These are phyloP conservation scores for Peronospora destructor DNA, from an alignment of 352 stramenopile species.

Conservation along the genomic window DNA sequence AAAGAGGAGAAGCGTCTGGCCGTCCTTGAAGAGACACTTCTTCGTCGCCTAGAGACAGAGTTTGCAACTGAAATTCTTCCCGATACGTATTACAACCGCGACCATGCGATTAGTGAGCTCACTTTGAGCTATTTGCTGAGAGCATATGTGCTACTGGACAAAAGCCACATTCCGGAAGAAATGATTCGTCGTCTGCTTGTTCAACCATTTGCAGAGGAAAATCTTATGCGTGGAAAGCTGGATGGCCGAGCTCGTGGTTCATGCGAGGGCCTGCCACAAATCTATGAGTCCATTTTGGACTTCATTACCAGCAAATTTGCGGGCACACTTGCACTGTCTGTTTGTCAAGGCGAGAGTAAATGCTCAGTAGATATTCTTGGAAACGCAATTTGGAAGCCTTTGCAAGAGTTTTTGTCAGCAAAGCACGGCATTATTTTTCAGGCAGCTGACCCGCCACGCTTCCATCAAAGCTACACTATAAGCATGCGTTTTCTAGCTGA, in stretches of 20 bases:
- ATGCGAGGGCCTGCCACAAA: slow-evolving; percentile 61
- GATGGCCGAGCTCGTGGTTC: slow-evolving; percentile 67
- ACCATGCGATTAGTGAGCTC: slow-evolving; percentile 57
- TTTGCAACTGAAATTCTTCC: slow-evolving; percentile 83
- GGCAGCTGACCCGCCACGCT: slow-evolving; percentile 62
- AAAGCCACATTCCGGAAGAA: slow-evolving; percentile 70
- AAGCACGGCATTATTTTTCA: slow-evolving; percentile 83
- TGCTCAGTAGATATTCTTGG: slow-evolving; percentile 72
- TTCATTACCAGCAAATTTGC: slow-evolving; percentile 71
- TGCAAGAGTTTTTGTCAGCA: slow-evolving; percentile 52
- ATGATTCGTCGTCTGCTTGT: slow-evolving; percentile 76
- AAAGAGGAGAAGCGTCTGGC: slow-evolving; percentile 64
- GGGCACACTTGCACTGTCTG: slow-evolving; percentile 43
- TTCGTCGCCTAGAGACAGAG: slow-evolving; percentile 73
- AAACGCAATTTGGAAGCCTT: slow-evolving; percentile 76
- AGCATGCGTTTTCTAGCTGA: slow-evolving; percentile 63
- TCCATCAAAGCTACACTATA: slow-evolving; percentile 76
- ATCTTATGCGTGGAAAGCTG: slow-evolving; percentile 65
- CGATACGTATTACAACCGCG: slow-evolving; percentile 82
- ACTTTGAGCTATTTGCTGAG: slow-evolving; percentile 67
- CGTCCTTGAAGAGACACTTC: slow-evolving; percentile 61
- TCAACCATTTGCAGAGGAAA: slow-evolving; percentile 71
- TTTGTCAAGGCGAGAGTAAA: slow-evolving; percentile 64
- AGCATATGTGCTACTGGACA: slow-evolving; percentile 70
- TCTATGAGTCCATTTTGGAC: slow-evolving; percentile 67